Conservation (phyloP, 805 yeast genomes). For the Ogataea nitratoaversa region DNA sequence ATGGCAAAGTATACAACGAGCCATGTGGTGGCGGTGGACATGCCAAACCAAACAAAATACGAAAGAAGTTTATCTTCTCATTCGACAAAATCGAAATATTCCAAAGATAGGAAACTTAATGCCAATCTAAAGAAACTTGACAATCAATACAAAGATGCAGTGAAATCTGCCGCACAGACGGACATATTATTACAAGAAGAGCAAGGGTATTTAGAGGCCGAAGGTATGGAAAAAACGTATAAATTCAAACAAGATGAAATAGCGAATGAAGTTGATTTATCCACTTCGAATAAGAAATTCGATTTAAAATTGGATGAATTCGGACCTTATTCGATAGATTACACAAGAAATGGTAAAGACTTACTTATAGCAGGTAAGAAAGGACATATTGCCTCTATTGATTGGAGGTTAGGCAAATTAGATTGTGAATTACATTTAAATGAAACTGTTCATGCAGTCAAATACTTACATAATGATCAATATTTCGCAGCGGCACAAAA, state of each 20-base stretch:
- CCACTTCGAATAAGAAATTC: conserved; percentile 72
- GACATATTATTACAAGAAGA: conserved; percentile 83
- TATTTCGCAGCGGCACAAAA: conserved; percentile 96
- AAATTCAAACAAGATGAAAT: conserved; percentile 82
- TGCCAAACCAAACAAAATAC: conserved; percentile 6
- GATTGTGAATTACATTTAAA: conserved; percentile 79
- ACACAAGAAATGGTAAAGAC: conserved; percentile 83
- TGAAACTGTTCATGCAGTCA: conserved; percentile 88
- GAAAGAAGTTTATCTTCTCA: conserved; percentile 8
- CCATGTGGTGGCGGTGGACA: conserved; percentile 4
- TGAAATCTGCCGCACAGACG: conserved; percentile 79
- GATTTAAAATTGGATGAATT: conserved; percentile 67
- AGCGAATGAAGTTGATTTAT: conserved; percentile 64
- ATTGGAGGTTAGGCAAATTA: conserved; percentile 85
- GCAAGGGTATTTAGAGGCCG: conserved; percentile 85
- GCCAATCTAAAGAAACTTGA: conserved; percentile 67
- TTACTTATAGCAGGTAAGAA: conserved; percentile 80
- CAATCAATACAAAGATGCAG: conserved; percentile 69
- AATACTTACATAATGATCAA: conserved; percentile 87
- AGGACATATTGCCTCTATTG: conserved; percentile 95
- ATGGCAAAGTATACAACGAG: neutral
- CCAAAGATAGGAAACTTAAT: conserved; percentile 57
- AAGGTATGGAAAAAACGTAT: conserved; percentile 90
- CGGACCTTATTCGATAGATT: conserved; percentile 85
- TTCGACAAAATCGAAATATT: conserved; percentile 26